Conservation (phyloP, 2,329 filamentous ascomycete genomes). For the Neonectria punicea region DNA sequence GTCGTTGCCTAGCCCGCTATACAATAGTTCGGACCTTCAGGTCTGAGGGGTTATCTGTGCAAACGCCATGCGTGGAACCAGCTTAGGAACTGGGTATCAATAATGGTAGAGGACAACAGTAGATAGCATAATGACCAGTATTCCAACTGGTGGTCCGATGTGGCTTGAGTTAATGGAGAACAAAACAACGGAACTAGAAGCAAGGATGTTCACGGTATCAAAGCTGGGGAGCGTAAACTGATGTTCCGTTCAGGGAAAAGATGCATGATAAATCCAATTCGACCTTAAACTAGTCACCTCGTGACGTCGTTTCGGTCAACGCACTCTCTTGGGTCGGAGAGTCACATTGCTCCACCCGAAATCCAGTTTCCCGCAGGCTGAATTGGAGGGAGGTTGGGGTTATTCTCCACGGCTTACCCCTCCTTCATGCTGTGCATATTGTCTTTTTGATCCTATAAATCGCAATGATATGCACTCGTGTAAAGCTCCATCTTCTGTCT, state of each 20-base stretch:
- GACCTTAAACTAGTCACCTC: background rate
- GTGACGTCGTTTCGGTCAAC: background rate
- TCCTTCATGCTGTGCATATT: too few relatives aligned
- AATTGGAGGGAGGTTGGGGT: background rate
- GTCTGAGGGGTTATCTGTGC: background rate
- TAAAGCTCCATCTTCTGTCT: background rate
- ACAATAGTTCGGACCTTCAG: background rate
- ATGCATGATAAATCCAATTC: background rate
- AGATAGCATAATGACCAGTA: too few relatives aligned
- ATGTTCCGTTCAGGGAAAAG: background rate
- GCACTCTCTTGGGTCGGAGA: background rate
- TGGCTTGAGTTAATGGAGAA: too few relatives aligned
- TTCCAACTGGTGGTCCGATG: too few relatives aligned
- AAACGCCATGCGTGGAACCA: background rate
- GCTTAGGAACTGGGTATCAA: background rate
- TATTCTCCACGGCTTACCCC: slow-evolving; percentile 2
- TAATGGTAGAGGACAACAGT: too few relatives aligned
- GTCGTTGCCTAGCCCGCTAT: background rate
- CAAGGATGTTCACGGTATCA: background rate
- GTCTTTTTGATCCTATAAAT: background rate
- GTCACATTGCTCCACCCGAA: background rate
- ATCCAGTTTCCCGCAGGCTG: background rate
- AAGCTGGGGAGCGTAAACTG: background rate
- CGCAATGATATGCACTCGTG: too few relatives aligned
- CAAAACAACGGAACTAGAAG: background rate